Conservation (phyloP, 345 rosid species). For the Turnera subulata region DNA sequence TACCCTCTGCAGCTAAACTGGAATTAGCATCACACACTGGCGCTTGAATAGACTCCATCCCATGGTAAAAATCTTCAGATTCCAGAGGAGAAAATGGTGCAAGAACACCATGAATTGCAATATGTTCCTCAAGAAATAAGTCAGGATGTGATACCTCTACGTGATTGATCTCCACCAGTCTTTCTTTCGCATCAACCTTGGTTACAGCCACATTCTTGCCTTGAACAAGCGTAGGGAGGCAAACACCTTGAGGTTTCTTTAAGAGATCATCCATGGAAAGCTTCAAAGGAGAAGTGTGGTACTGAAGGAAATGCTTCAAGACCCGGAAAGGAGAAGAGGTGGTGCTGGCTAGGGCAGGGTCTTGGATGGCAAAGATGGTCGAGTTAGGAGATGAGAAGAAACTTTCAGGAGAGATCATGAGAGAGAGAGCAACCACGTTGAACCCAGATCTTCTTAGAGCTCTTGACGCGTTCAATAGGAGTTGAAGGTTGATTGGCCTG, state of each 20-base stretch:
- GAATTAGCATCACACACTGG: slow-evolving; percentile 30
- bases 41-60: slow-evolving; percentile 31
- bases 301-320: slow-evolving; percentile 60
- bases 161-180: slow-evolving; percentile 49
- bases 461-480: slow-evolving; percentile 46
- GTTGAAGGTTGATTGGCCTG: slow-evolving; percentile 25
- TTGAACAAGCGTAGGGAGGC: slow-evolving; percentile 55
- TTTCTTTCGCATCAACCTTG: slow-evolving; percentile 26
- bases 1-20: slow-evolving; percentile 16
- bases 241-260: slow-evolving; percentile 37
- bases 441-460: slow-evolving; percentile 57
- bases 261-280: slow-evolving; percentile 54
- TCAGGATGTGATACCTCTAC: slow-evolving; percentile 60
- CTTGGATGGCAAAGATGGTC: slow-evolving; percentile 74
- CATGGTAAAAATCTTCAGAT: slow-evolving; percentile 16
- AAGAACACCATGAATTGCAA: slow-evolving; percentile 68
- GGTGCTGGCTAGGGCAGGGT: slow-evolving; percentile 45
- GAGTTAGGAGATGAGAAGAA: slow-evolving; percentile 50
- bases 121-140: slow-evolving; percentile 52
- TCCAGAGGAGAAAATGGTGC: slow-evolving; percentile 45
- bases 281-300: slow-evolving; percentile 52
- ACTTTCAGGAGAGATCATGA: slow-evolving; percentile 54
- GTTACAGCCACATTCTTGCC: slow-evolving; percentile 50
- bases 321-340: slow-evolving; percentile 46
- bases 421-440: slow-evolving; percentile 55